Evolutionary conservation across 2,329 filamentous ascomycete genomes (phyloP).

Genomic region (Seiridium unicorne): DNA sequence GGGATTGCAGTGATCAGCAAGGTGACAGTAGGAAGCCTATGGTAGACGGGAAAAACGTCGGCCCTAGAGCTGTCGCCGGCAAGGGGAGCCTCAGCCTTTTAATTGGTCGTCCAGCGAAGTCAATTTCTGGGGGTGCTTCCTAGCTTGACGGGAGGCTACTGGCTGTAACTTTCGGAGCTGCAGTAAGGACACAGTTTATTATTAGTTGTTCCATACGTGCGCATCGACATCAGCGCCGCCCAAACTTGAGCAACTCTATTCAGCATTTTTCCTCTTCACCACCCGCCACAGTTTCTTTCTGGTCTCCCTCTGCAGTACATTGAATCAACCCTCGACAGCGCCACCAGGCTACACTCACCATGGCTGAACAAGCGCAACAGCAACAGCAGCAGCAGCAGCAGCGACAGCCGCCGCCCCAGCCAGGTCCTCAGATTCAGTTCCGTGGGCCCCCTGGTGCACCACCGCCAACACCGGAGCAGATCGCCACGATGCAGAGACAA

Average conservation of each 20-base stretch:
- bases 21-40: too few relatives aligned
- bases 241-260: not conserved
- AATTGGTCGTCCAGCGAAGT: not conserved
- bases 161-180: not conserved
- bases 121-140: not conserved
- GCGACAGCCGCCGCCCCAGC: not conserved
- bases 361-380: conserved; percentile 1
- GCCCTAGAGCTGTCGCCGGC: too few relatives aligned
- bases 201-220: not conserved
- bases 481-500: conserved; percentile 79
- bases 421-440: conserved; percentile 25
- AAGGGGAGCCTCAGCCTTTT: not conserved
- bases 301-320: not conserved
- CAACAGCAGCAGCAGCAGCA: not conserved
- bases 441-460: conserved; percentile 32
- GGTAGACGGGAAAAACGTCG: too few relatives aligned
- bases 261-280: not conserved
- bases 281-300: not conserved
- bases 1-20: too few relatives aligned
- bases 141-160: not conserved
- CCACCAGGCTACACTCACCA: not conserved
- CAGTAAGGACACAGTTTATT: conserved; percentile 4
- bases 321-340: not conserved
- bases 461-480: conserved; percentile 77
- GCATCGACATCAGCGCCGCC: not conserved